phyloP scores from a whole-genome alignment of 2,329 filamentous ascomycete genomes.

The Alternaria triticina region DNA sequence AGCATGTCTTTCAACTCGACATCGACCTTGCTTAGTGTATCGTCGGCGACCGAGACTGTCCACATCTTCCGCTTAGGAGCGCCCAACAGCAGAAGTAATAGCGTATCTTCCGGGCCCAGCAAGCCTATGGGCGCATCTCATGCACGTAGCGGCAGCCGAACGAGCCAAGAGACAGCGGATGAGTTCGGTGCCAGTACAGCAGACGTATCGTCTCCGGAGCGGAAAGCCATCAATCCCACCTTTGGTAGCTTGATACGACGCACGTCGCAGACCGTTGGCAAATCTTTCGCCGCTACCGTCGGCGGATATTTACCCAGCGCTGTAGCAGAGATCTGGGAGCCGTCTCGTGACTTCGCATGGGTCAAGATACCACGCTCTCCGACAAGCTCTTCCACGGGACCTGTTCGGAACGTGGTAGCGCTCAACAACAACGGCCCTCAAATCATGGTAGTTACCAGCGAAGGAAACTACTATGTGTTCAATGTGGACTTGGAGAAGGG shows the following conservation, averaged over 20 bases:
- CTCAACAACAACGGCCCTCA: constrained; percentile 95
- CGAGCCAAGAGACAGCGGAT: constrained; percentile 45
- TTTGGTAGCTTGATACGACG: constrained; percentile 91
- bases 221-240: constrained; percentile 67
- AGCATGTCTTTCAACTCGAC: constrained; percentile 99
- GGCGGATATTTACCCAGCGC: constrained; percentile 92
- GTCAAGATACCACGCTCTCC: constrained; percentile 81
- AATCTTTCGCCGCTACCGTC: constrained; percentile 84
- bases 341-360: constrained; percentile 91
- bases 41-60: constrained; percentile 93
- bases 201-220: constrained; percentile 38
- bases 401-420: constrained; percentile 89
- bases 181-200: constrained; percentile 52
- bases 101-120: constrained; percentile 35
- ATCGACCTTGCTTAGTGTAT: constrained; percentile 91
- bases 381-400: constrained; percentile 51
- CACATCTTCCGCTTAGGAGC: constrained; percentile 84
- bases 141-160: constrained; percentile 53
- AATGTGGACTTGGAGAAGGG: constrained; percentile 94
- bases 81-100: constrained; percentile 44
- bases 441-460: constrained; percentile 97
- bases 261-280: constrained; percentile 92
- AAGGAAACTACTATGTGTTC: constrained; percentile 93
- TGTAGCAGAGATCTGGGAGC: constrained; percentile 98
- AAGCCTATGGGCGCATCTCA: constrained; percentile 34